A percentile compares a stretch with the other conserved stretches of the same genome.
phyloP scores from a whole-genome alignment of 148 eudicot species.

The Dysphania ambrosioides region DNA sequence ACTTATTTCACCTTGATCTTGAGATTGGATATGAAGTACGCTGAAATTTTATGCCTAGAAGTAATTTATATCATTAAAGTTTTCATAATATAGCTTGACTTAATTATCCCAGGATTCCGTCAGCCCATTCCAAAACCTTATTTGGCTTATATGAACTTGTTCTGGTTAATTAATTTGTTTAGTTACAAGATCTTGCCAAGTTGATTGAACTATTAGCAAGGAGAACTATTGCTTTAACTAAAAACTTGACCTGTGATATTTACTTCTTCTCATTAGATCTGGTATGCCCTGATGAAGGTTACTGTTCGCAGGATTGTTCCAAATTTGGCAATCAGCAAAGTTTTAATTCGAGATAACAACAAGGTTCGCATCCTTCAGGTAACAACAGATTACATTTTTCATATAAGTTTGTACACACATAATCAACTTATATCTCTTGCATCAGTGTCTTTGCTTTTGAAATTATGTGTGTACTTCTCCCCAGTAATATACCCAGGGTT shows the following conservation, averaged over 20 bases:
- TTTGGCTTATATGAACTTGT: neutral
- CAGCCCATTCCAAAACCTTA: neutral
- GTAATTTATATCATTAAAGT: neutral
- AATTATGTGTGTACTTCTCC: neutral
- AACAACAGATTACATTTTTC: neutral
- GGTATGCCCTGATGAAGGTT: constrained; percentile 11
- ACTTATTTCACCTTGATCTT: neutral
- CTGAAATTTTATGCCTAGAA: neutral
- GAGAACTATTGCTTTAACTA: neutral
- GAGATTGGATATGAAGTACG: neutral
- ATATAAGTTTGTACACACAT: neutral
- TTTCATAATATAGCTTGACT: neutral
- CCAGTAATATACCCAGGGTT: neutral
- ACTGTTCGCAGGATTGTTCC: constrained; percentile 76
- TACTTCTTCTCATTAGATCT: constrained; percentile 2
- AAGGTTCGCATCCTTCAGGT: constrained; percentile 96
- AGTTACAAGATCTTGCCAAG: neutral
- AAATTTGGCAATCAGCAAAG: constrained; percentile 91
- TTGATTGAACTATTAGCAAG: neutral
- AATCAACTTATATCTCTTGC: neutral
- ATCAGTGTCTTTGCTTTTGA: neutral
- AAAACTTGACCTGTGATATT: neutral
- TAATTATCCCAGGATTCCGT: neutral
- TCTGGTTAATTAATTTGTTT: neutral
- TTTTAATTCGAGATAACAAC: constrained; percentile 80